phyloP scores from a whole-genome alignment of 1,284 basidiomycete genomes.

The Limonomyces culmigenus region DNA sequence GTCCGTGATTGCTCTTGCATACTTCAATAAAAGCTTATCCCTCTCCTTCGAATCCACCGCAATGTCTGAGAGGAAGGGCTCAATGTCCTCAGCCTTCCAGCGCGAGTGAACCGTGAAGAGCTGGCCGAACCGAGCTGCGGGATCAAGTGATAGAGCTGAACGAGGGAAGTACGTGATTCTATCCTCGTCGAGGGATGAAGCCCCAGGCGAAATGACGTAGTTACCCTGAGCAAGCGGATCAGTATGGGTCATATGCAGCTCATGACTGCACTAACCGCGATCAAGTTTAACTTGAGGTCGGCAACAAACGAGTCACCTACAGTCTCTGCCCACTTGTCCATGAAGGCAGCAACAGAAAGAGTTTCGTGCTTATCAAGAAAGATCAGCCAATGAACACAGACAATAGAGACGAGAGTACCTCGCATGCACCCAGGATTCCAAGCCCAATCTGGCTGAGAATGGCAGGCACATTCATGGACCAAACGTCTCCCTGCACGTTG shows the following conservation, averaged over 20 bases:
- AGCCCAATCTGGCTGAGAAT: constrained; percentile 55
- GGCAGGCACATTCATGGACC: constrained; percentile 43
- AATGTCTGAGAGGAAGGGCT: constrained; percentile 67
- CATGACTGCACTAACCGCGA: constrained; percentile 34
- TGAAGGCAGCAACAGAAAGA: constrained; percentile 34
- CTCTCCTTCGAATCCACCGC: constrained; percentile 70
- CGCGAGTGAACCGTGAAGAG: constrained; percentile 63
- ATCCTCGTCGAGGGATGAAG: constrained; percentile 3
- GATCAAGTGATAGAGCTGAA: constrained; percentile 52
- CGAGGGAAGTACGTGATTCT: constrained; percentile 58
- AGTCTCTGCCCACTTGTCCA: constrained; percentile 46
- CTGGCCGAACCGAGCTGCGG: constrained; percentile 64
- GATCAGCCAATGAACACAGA: constrained; percentile 4
- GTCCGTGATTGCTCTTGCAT: constrained; percentile 63
- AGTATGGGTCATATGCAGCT: not conserved
- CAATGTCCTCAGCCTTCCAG: constrained; percentile 71
- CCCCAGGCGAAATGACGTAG: not conserved
- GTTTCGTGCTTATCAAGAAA: constrained; percentile 51
- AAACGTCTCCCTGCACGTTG: constrained; percentile 17
- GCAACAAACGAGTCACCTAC: constrained; percentile 63
- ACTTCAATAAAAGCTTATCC: constrained; percentile 76
- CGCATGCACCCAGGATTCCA: constrained; percentile 47
- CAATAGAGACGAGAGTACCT: constrained; percentile 22
- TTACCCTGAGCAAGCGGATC: not conserved
- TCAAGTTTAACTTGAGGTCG: constrained; percentile 36